Base-by-base conservation (phyloP, 148 eudicot species). In the Heliosperma pusillum region DNA sequence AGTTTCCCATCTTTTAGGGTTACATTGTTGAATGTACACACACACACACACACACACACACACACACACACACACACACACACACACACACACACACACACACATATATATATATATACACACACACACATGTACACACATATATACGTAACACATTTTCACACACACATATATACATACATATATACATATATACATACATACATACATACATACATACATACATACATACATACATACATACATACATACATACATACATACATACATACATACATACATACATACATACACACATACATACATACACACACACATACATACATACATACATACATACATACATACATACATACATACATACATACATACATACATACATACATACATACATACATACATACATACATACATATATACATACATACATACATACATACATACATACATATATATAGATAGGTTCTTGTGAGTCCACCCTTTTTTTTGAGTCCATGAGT, bases 361-460 rank as follows among this genome's bases (percentile, higher is more conserved):
- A 61, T 22, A 61, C 65, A 61, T 22, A 61, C 65, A 61, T 22
- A 61, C 26, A 61, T 11, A 61, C 26, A 61, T 22, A 61, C 65
- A 61, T 22, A 61, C 65, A 61, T 22, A 61, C 26, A 61, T 22
- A 61, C 26, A 61, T 22, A 61, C 65, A 61, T 22, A 61, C 26
- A 61, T 11, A 61, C 26, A 61, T 22, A 61, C 65, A 61, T 22
- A 61, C 26, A 61, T 22, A 61, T 26, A 61, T 11, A 61, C 65
- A 61, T 22, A 61, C 65, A 61, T 22, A 61, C 65, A 61, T 22
- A 61, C 65, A 61, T 22, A 61, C 65, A 61, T 22, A 61, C n/a
- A n/a, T n/a, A n/a, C n/a, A n/a, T n/a, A n/a, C n/a, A n/a, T n/a
- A n/a, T n/a, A n/a, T n/a, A n/a, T n/a, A n/a, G n/a, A n/a, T n/a